Conservation (phyloP, 2,329 filamentous ascomycete genomes). For the Paracoccidioides brasiliensis region DNA sequence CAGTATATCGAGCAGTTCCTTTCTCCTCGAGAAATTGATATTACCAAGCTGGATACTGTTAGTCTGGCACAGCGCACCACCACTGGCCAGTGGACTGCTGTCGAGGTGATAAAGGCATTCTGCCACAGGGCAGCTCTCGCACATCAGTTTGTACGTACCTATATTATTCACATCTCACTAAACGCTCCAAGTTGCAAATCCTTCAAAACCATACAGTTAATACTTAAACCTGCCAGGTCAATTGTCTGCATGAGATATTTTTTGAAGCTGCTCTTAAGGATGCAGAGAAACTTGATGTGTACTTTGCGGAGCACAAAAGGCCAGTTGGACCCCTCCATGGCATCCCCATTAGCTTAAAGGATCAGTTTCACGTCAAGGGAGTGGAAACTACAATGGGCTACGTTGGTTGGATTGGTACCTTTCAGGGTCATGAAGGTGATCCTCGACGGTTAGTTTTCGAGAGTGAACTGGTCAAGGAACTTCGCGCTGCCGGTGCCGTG, state of each 20-base stretch:
- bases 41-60: conserved; percentile 48
- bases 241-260: conserved; percentile 42
- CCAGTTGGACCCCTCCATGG: conserved; percentile 50
- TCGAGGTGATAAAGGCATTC: conserved; percentile 43
- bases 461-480: conserved; percentile 45
- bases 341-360: conserved; percentile 44
- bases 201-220: background rate
- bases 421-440: conserved; percentile 42
- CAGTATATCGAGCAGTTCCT: conserved; percentile 47
- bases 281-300: conserved; percentile 37
- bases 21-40: conserved; percentile 40
- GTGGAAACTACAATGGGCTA: conserved; percentile 50
- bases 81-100: conserved; percentile 42
- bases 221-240: conserved; percentile 20
- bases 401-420: conserved; percentile 51
- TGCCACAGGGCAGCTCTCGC: conserved; percentile 45
- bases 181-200: background rate
- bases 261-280: conserved; percentile 40
- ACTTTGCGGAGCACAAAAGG: conserved; percentile 29
- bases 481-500: conserved; percentile 42
- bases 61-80: conserved; percentile 43
- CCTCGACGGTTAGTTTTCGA: conserved; percentile 39
- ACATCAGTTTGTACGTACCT: conserved; percentile 40
- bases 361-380: conserved; percentile 37
- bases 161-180: conserved; percentile 14